Percentiles rank a stretch among this genome's conserved stretches.
Evolutionary conservation across 192 early-diverging fungal genomes (phyloP).

Genomic region (Kappamyces sp.): DNA sequence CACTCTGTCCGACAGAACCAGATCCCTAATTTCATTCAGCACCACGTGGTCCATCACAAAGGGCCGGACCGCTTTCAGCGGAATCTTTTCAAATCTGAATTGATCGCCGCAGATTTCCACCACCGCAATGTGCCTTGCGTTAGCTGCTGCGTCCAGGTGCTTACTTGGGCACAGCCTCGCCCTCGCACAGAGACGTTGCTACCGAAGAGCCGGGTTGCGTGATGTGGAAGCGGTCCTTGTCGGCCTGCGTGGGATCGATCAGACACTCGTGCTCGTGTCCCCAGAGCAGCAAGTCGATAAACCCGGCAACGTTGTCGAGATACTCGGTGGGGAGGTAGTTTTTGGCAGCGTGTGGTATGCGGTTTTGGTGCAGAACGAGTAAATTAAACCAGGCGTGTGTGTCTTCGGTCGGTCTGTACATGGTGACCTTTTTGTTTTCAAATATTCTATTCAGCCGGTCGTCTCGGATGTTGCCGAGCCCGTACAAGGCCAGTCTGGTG

Average conservation of each 20-base stretch:
- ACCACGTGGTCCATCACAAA: conserved; percentile 72
- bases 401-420: conserved; percentile 64
- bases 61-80: conserved; percentile 76
- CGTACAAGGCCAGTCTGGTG: conserved; percentile 76
- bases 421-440: conserved; percentile 58
- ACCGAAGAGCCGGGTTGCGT: conserved; percentile 91
- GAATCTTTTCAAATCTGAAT: conserved; percentile 70
- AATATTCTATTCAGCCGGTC: conserved; percentile 81
- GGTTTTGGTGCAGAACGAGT: conserved; percentile 90
- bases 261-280: conserved; percentile 96
- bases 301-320: conserved; percentile 47
- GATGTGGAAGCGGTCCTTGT: conserved; percentile 63
- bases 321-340: conserved; percentile 87
- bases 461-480: conserved; percentile 89
- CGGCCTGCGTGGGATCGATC: conserved; percentile 68
- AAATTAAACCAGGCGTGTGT: conserved; percentile 82
- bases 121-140: conserved; percentile 42
- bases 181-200: conserved; percentile 79
- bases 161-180: conserved; percentile 72
- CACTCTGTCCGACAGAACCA: conserved; percentile 51
- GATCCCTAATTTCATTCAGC: conserved; percentile 40
- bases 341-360: conserved; percentile 69
- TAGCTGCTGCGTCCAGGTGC: conserved; percentile 32
- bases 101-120: conserved; percentile 60
- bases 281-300: conserved; percentile 85